A percentile compares a stretch with the other conserved stretches of the same genome.
phyloP scores from a whole-genome alignment of 345 rosid genomes.

The Syzygium aqueum region DNA sequence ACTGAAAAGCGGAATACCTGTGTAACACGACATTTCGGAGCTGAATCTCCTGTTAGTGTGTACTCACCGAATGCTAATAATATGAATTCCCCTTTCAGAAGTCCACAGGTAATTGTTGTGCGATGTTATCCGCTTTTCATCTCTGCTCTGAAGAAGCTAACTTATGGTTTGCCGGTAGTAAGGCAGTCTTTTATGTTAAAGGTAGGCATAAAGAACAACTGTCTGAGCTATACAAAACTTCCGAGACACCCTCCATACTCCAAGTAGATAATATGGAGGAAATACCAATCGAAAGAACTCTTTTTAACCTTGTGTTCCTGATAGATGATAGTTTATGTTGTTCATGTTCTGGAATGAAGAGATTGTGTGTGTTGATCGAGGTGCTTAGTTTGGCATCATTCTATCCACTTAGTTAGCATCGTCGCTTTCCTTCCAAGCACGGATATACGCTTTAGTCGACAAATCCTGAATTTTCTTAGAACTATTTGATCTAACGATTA shows the following conservation, averaged over 20 bases:
- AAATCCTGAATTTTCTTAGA: neutral
- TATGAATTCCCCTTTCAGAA: slow-evolving; percentile 34
- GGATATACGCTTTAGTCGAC: neutral
- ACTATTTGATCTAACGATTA: neutral
- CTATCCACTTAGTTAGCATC: neutral
- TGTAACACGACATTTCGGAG: slow-evolving; percentile 8
- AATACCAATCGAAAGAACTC: neutral
- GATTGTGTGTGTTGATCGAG: neutral
- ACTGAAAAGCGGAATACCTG: slow-evolving; percentile 38
- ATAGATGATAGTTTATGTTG: neutral
- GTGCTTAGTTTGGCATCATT: neutral
- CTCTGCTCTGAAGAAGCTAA: neutral
- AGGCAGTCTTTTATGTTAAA: neutral
- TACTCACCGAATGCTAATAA: slow-evolving; percentile 22
- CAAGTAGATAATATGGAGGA: neutral
- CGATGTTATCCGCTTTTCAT: neutral
- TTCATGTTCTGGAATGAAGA: neutral
- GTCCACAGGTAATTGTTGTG: slow-evolving; percentile 35
- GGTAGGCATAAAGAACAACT: neutral
- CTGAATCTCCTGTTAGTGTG: slow-evolving; percentile 12
- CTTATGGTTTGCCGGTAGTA: neutral
- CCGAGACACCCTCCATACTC: neutral
- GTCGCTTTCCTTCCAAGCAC: neutral
- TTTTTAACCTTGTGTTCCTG: neutral
- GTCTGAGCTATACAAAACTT: neutral